Percentiles rank a stretch among this genome's conserved stretches.
These are phyloP conservation scores for Neurospora intermedia DNA, from an alignment of 495 filamentous ascomycete genomes.

Conservation along the genomic window DNA sequence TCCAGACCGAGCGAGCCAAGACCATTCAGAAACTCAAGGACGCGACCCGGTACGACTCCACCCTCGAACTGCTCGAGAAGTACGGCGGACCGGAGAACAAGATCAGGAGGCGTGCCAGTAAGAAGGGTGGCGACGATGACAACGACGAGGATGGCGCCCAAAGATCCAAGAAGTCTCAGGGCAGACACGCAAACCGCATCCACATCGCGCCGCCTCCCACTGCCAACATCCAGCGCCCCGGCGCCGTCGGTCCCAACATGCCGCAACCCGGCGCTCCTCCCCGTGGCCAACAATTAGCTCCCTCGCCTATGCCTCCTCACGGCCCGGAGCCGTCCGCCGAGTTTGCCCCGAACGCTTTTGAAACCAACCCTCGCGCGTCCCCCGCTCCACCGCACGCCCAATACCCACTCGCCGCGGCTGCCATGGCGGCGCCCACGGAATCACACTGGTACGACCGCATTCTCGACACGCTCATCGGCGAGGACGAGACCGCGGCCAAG, in stretches of 20 bases:
- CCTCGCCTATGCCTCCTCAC: conserved; percentile 10
- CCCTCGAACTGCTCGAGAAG: conserved; percentile 85
- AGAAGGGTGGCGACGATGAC: conserved; percentile 17
- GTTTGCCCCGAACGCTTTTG: conserved; percentile 47
- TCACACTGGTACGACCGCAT: conserved; percentile 90
- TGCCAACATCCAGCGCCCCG: conserved; percentile 59
- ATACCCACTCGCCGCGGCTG: conserved; percentile 20
- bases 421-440: conserved; percentile 33
- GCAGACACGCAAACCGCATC: conserved; percentile 32
- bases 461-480: conserved; percentile 81
- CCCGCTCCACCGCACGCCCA: conserved; percentile 19
- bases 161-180: conserved; percentile 10
- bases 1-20: conserved; percentile 64
- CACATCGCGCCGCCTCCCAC: conserved; percentile 67
- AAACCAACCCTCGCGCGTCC: conserved; percentile 24
- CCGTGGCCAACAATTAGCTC: conserved; percentile 14
- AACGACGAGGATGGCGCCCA: conserved; percentile 10
- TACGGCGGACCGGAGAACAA: conserved; percentile 61
- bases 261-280: conserved; percentile 6
- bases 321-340: conserved; percentile 32
- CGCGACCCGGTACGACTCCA: conserved; percentile 91
- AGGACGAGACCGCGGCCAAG: conserved; percentile 87
- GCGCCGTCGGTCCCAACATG: conserved; percentile 1
- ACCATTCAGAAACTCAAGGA: conserved; percentile 91
- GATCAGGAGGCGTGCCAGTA: conserved; percentile 27